A percentile compares a stretch with the other conserved stretches of the same genome.
Conservation (phyloP, 2,329 filamentous ascomycete species). For the Clarireedia sp. region DNA sequence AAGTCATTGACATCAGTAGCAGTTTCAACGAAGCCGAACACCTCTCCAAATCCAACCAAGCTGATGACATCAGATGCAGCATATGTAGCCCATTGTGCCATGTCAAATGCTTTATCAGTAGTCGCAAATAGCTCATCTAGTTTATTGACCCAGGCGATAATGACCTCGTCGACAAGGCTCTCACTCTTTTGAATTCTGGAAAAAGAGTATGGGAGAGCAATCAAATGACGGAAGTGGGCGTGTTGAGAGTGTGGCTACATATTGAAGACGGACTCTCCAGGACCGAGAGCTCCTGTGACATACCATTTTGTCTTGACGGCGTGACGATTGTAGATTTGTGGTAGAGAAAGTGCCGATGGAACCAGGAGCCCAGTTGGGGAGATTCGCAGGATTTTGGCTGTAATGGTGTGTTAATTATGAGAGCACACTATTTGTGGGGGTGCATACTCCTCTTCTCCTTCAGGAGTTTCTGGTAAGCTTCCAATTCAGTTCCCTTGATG, state of each 20-base stretch:
- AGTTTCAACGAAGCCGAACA: constrained; percentile 47
- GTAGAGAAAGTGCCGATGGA: constrained; percentile 45
- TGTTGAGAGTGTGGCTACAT: constrained; percentile 46
- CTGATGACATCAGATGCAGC: constrained; percentile 48
- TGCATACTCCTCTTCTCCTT: constrained; percentile 41
- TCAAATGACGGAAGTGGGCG: constrained; percentile 44
- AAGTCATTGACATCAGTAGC: constrained; percentile 45
- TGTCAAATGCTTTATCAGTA: constrained; percentile 41
- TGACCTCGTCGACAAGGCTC: constrained; percentile 43
- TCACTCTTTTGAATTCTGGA: constrained; percentile 52
- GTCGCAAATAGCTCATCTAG: constrained; percentile 39
- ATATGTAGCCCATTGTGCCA: constrained; percentile 44
- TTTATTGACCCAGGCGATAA: constrained; percentile 42
- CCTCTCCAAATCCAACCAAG: constrained; percentile 47
- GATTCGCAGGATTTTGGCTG: constrained; percentile 45
- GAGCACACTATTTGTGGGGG: neutral
- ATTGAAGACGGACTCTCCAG: constrained; percentile 48
- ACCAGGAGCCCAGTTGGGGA: constrained; percentile 46
- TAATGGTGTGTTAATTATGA: neutral
- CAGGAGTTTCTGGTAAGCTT: constrained; percentile 34
- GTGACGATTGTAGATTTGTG: constrained; percentile 46
- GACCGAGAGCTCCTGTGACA: constrained; percentile 49
- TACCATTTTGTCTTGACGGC: constrained; percentile 52
- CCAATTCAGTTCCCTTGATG: constrained; percentile 40
- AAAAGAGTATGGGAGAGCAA: constrained; percentile 45